Percentiles rank a stretch among this genome's conserved stretches.
Conservation (phyloP, 495 filamentous ascomycete species). For the Neurospora sp. region DNA sequence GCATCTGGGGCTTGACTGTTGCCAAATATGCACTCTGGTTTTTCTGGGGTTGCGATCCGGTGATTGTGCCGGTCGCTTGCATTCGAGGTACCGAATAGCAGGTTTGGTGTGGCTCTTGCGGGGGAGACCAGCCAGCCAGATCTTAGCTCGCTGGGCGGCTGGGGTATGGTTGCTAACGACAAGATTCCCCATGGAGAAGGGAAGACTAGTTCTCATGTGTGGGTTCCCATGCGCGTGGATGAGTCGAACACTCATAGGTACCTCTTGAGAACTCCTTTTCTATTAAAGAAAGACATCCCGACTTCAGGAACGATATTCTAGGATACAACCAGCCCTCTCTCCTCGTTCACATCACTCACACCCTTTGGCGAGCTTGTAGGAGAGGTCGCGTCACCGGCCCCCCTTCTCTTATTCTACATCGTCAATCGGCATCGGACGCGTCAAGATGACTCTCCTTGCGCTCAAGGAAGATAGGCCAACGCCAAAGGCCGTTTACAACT, state of each 20-base stretch:
- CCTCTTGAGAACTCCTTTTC: neutral
- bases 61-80: neutral
- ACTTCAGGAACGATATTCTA: neutral
- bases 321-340: neutral
- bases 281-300: constrained; percentile 12
- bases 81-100: neutral
- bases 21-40: neutral
- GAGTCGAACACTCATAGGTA: neutral
- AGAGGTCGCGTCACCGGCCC: neutral
- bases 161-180: neutral
- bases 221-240: constrained; percentile 1
- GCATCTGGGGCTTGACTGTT: neutral
- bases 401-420: neutral
- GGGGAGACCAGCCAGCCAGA: neutral
- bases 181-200: constrained; percentile 11
- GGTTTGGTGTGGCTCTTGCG: neutral
- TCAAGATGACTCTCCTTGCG: constrained; percentile 47
- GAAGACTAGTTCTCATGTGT: neutral
- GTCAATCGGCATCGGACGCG: neutral
- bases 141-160: constrained; percentile 2
- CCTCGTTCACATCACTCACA: constrained; percentile 1
- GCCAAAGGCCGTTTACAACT: constrained; percentile 62
- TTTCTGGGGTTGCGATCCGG: neutral
- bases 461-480: constrained; percentile 58
- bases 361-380: neutral